Evolutionary conservation across 2,329 filamentous ascomycete genomes (phyloP).

Genomic region (Claviceps monticola): DNA sequence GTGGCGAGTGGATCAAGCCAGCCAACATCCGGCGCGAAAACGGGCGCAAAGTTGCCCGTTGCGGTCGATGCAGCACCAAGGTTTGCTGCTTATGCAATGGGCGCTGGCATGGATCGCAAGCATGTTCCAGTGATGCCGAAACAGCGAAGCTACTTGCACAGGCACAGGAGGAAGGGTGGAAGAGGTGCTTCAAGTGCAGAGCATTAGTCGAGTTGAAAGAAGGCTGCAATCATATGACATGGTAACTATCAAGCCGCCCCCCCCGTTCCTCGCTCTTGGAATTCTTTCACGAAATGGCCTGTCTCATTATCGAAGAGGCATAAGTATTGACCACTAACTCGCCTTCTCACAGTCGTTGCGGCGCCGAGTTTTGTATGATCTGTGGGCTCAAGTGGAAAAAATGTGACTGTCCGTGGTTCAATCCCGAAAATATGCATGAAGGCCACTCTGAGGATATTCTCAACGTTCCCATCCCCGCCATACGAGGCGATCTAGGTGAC

Average conservation of each 20-base stretch:
- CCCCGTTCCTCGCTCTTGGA: background rate
- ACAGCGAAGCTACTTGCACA: constrained; percentile 48
- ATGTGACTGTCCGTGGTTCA: constrained; percentile 74
- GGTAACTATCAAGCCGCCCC: constrained; percentile 35
- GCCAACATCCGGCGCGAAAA: constrained; percentile 46
- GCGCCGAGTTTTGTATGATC: constrained; percentile 75
- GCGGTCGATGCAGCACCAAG: constrained; percentile 56
- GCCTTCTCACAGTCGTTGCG: constrained; percentile 45
- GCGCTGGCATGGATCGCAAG: constrained; percentile 54
- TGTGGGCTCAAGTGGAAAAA: constrained; percentile 73
- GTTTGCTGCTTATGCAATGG: constrained; percentile 63
- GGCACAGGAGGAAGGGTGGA: constrained; percentile 56
- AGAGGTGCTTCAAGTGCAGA: constrained; percentile 61
- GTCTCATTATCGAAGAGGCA: background rate
- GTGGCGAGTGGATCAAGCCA: constrained; percentile 70
- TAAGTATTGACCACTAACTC: background rate
- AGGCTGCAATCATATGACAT: constrained; percentile 81
- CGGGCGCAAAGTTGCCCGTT: constrained; percentile 53
- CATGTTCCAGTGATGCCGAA: constrained; percentile 61
- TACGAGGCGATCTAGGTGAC: constrained; percentile 12
- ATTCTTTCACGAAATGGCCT: too few relatives aligned
- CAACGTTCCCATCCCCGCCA: constrained; percentile 27
- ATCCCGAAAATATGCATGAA: constrained; percentile 39
- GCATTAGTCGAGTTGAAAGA: constrained; percentile 65
- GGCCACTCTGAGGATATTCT: constrained; percentile 39